phyloP scores from a whole-genome alignment of 2,329 filamentous ascomycete species.

The Ceratocystiopsis sp. region DNA sequence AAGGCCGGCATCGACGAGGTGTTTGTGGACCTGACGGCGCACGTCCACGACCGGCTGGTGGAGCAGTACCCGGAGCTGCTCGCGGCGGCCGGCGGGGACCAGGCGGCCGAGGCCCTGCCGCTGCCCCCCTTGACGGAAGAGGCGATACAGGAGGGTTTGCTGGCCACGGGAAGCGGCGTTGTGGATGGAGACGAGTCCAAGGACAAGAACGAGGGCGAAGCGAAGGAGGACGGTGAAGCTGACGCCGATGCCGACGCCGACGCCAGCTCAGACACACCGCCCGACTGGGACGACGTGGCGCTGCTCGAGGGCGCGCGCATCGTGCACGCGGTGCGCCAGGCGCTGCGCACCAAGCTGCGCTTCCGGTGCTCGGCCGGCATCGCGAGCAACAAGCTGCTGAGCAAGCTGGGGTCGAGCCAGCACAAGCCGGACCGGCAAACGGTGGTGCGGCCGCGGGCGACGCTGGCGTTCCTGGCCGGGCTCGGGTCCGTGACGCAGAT shows the following conservation, averaged over 20 bases:
- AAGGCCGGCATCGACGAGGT: conserved; percentile 95
- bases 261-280: conserved; percentile 40
- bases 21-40: conserved; percentile 77
- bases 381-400: conserved; percentile 79
- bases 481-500: conserved; percentile 97
- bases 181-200: conserved; percentile 2
- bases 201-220: background rate
- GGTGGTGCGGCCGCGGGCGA: conserved; percentile 73
- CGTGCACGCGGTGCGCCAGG: conserved; percentile 54
- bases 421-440: conserved; percentile 94
- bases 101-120: conserved; percentile 56
- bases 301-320: conserved; percentile 82
- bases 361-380: conserved; percentile 91
- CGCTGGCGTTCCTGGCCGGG: conserved; percentile 58
- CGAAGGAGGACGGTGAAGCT: background rate
- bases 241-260: conserved; percentile 24
- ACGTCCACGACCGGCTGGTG: conserved; percentile 60
- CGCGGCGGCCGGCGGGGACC: conserved; percentile 38
- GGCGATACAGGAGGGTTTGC: background rate
- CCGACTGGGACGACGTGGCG: conserved; percentile 91
- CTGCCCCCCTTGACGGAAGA: conserved; percentile 29
- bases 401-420: conserved; percentile 79
- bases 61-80: conserved; percentile 56
- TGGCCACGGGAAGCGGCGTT: conserved; percentile 7
- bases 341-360: conserved; percentile 50